Base-by-base conservation (phyloP, 176 grass and related monocot species). In the Phyllostachys edulis region DNA sequence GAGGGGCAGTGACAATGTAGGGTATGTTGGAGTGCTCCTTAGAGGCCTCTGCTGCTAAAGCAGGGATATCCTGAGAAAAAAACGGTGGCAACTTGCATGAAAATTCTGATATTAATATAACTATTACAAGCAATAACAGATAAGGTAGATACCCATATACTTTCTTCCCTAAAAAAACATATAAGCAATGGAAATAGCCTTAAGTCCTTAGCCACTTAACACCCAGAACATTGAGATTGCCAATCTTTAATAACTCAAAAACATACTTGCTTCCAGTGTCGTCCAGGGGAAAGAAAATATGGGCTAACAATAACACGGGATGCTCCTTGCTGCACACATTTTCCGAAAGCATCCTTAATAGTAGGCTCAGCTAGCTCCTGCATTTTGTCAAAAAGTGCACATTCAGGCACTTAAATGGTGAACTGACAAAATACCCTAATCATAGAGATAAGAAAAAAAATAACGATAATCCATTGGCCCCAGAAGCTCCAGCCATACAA, bases 201-300 rank as follows among this genome's bases (percentile, higher is more conserved):
- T 42, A 38, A 55, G 17, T n/a, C 57, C 24, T 61, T 61, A 61
- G 57, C 57, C n/a, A 34, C 4, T 83, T 36, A 64, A 23, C 23
- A 80, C 36, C 13, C 29, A 29, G 67, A 64, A 44, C n/a, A 60
- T 40, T 51, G 26, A 75, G 45, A 69, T 39, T 34, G 41, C 41
- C 12, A 17, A 70, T 49, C 8, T 41, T 75, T 54, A 42, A 55
- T 60, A 40, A 39, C 20, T 1, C 17, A n/a, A 23, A 7, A 59
- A 54, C 73, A 81, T 90, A 97, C 95, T 83, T 94, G 79, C 14
- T 92, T 90, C 93, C 96, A 98, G 85, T 98, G 93, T 2, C 93
- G 77, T 80, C 96, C 91, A 77, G 96, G 93, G 20, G 92, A 95
- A 78, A 98, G 96, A 77, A 98, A 98, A 87, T 95, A 98, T 61